These are phyloP conservation scores for Geotrichum fermentans DNA, from an alignment of 1,139 yeast species.

Conservation along the genomic window DNA sequence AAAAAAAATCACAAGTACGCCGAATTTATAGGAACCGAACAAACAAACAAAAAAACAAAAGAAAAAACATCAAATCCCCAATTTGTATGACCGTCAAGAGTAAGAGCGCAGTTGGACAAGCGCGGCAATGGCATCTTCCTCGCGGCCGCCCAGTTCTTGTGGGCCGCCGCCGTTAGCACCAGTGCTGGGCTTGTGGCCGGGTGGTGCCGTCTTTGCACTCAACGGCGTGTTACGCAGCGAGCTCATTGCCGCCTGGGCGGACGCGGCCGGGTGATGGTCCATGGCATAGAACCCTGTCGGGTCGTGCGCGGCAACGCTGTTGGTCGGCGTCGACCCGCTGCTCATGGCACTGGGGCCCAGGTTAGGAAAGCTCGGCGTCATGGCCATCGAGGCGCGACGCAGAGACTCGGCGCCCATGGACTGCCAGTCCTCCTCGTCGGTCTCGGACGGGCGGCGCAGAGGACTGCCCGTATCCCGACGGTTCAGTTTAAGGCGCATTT, in stretches of 20 bases:
- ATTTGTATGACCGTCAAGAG: not conserved
- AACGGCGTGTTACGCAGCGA: conserved; percentile 12
- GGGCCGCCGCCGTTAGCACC: not conserved
- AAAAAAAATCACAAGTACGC: not conserved
- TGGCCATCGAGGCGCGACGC: conserved; percentile 26
- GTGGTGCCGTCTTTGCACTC: not conserved
- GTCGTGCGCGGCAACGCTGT: not conserved
- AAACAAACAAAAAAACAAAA: not conserved
- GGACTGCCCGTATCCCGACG: not conserved
- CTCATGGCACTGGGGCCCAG: not conserved
- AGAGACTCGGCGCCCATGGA: conserved; percentile 66
- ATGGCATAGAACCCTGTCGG: not conserved
- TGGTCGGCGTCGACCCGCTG: not conserved
- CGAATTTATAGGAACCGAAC: not conserved
- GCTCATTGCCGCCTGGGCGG: conserved; percentile 5
- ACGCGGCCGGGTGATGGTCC: conserved; percentile 3
- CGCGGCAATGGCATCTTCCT: conserved; percentile 21
- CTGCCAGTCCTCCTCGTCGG: conserved; percentile 96
- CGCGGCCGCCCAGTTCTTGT: conserved; percentile 11
- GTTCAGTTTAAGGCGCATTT: conserved; percentile 1
- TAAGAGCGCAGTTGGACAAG: conserved; percentile 18
- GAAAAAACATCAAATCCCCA: not conserved
- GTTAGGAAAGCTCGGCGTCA: not conserved
- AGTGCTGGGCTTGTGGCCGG: not conserved
- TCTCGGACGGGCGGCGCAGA: conserved; percentile 42